phyloP scores from a whole-genome alignment of 805 yeast species.

The Kazachstania taianensis region DNA sequence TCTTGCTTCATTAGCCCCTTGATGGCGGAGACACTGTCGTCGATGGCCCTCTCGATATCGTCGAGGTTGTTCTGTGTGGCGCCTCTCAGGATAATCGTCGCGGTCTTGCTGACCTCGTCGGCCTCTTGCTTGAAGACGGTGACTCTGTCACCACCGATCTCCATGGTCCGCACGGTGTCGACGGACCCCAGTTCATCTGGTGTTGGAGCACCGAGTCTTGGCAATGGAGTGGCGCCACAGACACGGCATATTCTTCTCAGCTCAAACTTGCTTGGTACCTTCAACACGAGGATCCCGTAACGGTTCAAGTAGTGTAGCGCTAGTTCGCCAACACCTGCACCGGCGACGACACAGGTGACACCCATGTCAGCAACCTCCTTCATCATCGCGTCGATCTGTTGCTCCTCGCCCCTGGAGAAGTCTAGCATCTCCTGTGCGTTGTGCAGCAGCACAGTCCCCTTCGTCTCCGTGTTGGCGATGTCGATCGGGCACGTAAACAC shows the following conservation, averaged over 20 bases:
- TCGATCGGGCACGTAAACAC: conserved; percentile 91
- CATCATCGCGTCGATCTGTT: conserved; percentile 76
- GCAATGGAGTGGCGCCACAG: conserved; percentile 94
- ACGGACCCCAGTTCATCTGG: conserved; percentile 88
- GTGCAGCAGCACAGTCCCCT: conserved; percentile 92
- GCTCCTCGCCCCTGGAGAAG: conserved; percentile 93
- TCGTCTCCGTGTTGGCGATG: conserved; percentile 93
- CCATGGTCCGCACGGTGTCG: conserved; percentile 81
- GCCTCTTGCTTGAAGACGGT: conserved; percentile 79
- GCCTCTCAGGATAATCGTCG: conserved; percentile 90
- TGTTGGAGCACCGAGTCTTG: conserved; percentile 88
- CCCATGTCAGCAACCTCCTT: conserved; percentile 79
- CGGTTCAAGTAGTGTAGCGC: conserved; percentile 89
- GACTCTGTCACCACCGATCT: conserved; percentile 96
- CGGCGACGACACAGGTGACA: conserved; percentile 84
- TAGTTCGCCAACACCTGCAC: conserved; percentile 84
- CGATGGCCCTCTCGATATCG: conserved; percentile 93
- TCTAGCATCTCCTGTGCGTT: conserved; percentile 95
- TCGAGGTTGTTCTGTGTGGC: conserved; percentile 92
- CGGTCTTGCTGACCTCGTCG: conserved; percentile 57
- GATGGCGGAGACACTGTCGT: conserved; percentile 88
- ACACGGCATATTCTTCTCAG: conserved; percentile 89
- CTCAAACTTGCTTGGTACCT: conserved; percentile 90
- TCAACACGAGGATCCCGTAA: conserved; percentile 72
- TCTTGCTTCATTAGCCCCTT: conserved; percentile 78